These are phyloP conservation scores for Pyricularia sp. DNA, from an alignment of 2,329 filamentous ascomycete genomes.

Conservation along the genomic window DNA sequence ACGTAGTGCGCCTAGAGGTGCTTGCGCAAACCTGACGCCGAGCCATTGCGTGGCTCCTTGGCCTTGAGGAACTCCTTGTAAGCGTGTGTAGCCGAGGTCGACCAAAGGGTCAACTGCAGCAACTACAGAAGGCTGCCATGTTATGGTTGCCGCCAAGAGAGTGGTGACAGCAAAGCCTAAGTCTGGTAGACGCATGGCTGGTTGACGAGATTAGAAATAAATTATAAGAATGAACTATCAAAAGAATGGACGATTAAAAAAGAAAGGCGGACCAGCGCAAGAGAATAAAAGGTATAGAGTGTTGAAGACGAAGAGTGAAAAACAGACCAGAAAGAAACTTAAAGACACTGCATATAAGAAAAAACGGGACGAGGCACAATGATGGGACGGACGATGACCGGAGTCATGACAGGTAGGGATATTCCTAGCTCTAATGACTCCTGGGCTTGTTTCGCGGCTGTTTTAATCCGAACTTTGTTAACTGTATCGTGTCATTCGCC, in stretches of 20 bases:
- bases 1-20: conserved; percentile 55
- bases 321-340: neutral
- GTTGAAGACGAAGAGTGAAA: neutral
- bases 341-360: neutral
- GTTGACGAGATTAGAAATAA: neutral
- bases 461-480: neutral
- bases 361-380: neutral
- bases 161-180: neutral
- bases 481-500: neutral
- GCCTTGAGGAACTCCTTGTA: conserved; percentile 43
- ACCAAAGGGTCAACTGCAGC: conserved; percentile 29
- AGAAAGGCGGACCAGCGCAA: neutral
- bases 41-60: conserved; percentile 63
- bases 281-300: neutral
- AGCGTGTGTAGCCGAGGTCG: conserved; percentile 57
- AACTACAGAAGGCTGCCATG: neutral
- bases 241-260: neutral
- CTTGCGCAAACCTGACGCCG: conserved; percentile 64
- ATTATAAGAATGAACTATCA: neutral
- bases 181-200: neutral
- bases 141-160: neutral
- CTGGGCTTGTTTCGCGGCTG: neutral
- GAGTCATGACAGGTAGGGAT: neutral
- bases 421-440: neutral
- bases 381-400: neutral